These are phyloP conservation scores for Daldinia eschscholtzii DNA, from an alignment of 2,329 filamentous ascomycete species.

Conservation along the genomic window DNA sequence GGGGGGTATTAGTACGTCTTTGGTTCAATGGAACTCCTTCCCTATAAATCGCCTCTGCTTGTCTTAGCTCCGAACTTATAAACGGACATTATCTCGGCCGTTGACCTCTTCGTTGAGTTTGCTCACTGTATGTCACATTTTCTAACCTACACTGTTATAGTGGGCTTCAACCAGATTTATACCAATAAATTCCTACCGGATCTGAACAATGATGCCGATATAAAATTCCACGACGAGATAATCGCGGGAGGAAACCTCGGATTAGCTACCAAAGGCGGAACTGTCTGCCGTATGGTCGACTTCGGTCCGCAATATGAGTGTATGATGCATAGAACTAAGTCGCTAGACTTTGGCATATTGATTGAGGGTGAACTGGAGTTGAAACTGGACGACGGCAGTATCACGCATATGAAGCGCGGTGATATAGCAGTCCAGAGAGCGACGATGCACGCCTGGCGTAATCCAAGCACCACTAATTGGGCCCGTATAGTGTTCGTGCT, in stretches of 20 bases:
- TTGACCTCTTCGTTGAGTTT: neutral
- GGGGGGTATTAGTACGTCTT: conserved; percentile 44
- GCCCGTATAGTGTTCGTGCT: conserved; percentile 59
- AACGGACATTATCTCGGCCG: neutral
- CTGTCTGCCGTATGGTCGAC: conserved; percentile 62
- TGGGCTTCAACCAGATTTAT: conserved; percentile 58
- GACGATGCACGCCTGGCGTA: conserved; percentile 68
- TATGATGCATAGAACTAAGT: conserved; percentile 66
- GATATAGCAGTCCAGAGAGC: conserved; percentile 69
- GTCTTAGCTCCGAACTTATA: neutral
- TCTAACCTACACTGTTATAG: conserved; percentile 15
- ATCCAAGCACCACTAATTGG: conserved; percentile 62
- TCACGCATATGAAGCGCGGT: conserved; percentile 60
- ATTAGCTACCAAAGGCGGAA: conserved; percentile 51
- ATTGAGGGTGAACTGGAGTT: conserved; percentile 67
- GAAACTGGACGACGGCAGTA: conserved; percentile 65
- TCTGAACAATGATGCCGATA: conserved; percentile 58
- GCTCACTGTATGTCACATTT: neutral
- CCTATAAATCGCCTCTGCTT: neutral
- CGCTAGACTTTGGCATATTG: conserved; percentile 67
- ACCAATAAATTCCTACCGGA: conserved; percentile 58
- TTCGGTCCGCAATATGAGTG: conserved; percentile 59
- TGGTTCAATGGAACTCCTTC: neutral
- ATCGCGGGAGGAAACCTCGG: conserved; percentile 56
- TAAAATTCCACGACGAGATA: conserved; percentile 54